These are phyloP conservation scores for Cystobasidium onofrii DNA, from an alignment of 768 basidiomycete genomes.

Conservation along the genomic window DNA sequence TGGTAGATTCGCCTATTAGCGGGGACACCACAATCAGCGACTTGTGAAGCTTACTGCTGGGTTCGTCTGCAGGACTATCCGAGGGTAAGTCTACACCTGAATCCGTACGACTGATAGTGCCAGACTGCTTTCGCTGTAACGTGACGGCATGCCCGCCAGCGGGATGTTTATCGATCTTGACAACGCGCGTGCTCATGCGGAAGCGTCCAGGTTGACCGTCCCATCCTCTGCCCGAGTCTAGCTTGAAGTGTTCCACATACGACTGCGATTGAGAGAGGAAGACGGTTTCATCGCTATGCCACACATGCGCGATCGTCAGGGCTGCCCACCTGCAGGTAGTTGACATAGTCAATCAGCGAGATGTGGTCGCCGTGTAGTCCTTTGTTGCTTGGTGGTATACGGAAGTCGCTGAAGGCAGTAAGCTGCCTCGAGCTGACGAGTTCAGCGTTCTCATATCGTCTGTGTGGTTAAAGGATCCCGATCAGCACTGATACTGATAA, in stretches of 20 bases:
- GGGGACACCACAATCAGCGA: background rate
- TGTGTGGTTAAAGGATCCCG: background rate
- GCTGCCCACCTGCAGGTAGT: constrained; percentile 47
- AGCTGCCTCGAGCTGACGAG: constrained; percentile 58
- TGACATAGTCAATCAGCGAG: constrained; percentile 52
- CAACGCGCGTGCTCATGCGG: constrained; percentile 47
- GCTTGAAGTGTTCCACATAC: constrained; percentile 40
- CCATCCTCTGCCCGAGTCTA: constrained; percentile 33
- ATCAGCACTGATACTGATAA: background rate
- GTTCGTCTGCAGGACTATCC: background rate
- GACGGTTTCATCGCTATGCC: background rate
- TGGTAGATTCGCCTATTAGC: background rate
- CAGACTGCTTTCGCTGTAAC: constrained; percentile 43
- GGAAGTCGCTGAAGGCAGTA: constrained; percentile 58
- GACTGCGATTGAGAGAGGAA: background rate
- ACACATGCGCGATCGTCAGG: background rate
- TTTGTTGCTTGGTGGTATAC: constrained; percentile 50
- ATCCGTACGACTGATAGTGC: constrained; percentile 14
- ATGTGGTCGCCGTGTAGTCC: constrained; percentile 48
- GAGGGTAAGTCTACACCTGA: background rate
- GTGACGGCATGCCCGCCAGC: constrained; percentile 47
- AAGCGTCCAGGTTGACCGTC: constrained; percentile 44
- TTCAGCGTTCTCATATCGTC: constrained; percentile 48
- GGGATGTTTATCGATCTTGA: constrained; percentile 46
- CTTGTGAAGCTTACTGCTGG: background rate